Conservation (phyloP, 2,329 filamentous ascomycete species). For the Hypomyces rosellus region DNA sequence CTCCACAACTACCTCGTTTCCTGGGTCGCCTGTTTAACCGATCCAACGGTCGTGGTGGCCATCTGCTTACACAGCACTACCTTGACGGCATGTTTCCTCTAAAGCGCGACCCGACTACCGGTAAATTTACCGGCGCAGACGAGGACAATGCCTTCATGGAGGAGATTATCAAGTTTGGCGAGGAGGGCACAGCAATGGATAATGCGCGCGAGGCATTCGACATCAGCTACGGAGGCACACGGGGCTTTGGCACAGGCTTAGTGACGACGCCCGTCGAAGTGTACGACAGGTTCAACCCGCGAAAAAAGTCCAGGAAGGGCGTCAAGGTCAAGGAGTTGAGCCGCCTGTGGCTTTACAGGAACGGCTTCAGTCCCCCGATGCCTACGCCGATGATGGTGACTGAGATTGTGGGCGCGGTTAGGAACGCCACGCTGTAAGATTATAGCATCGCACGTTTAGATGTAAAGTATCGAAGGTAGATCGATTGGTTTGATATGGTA, state of each 20-base stretch:
- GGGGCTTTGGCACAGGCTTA: constrained; percentile 31
- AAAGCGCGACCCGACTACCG: constrained; percentile 33
- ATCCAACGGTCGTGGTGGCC: constrained; percentile 43
- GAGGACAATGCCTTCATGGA: constrained; percentile 56
- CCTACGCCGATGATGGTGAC: constrained; percentile 28
- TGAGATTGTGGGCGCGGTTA: constrained; percentile 24
- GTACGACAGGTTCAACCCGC: constrained; percentile 25
- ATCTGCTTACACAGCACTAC: constrained; percentile 56
- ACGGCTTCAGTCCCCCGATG: constrained; percentile 48
- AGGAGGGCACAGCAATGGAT: constrained; percentile 36
- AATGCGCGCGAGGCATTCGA: constrained; percentile 42
- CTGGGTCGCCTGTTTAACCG: constrained; percentile 56
- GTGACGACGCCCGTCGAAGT: constrained; percentile 32
- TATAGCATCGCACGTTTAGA: background rate
- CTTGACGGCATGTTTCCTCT: constrained; percentile 57
- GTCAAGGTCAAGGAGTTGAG: constrained; percentile 55
- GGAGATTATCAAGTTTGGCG: constrained; percentile 43
- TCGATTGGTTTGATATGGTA: no score
- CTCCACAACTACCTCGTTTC: constrained; percentile 50
- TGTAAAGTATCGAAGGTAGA: no score
- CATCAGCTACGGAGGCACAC: constrained; percentile 39
- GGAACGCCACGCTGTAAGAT: constrained; percentile 6
- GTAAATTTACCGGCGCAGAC: constrained; percentile 36
- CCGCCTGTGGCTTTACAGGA: constrained; percentile 56
- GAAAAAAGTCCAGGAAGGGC: constrained; percentile 23